Base-by-base conservation (phyloP, 1,284 basidiomycete genomes). In the Ustanciosporium gigantosporum region DNA sequence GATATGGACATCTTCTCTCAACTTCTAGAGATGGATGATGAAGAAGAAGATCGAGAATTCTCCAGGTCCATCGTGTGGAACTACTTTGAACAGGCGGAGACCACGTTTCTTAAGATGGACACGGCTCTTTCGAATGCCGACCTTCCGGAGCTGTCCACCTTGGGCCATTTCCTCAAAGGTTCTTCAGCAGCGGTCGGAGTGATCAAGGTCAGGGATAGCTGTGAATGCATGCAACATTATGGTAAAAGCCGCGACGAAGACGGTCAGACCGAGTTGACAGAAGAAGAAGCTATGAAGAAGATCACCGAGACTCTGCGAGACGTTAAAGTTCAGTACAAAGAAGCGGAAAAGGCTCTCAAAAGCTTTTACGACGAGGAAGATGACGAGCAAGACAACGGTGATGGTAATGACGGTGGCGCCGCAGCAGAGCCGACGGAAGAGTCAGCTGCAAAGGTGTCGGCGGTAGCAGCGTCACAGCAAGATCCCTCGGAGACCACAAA, bases 81-180 rank as follows among this genome's bases (percentile, higher is more conserved):
- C 3, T 95, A 89, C 79, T 90, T 92, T 79, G 80, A 82, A 22
- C 79, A 80, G 56, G 79, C 79, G 17, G 74, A 82, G 34, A 74
- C 79, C 24, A 92, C 90, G 0, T 91, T 95, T 66, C 77, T 81
- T 20, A 80, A 87, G 38, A 92, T 95, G 88, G 85, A 90, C 69
- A 75, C 81, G 1, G 87, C 86, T 25, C 82, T 91, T 88, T 70
- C 74, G 32, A 77, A 72, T 20, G 81, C 85, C 57, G 82, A 90
- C 65, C 82, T 92, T 14, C 66, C 73, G 7, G 80, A 85, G 64
- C 83, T 95, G 14, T 88, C 88, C 4, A 81, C 82, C 15, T 82
- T 90, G 11, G 92, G 91, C 0, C 92, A 96, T 79, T 96, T 90
- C 79, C 85, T 96, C 75, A 96, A 95, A 79, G 92, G 91, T 39